Conservation (phyloP, 1,284 basidiomycete species). For the Taiwanofungus camphoratus region DNA sequence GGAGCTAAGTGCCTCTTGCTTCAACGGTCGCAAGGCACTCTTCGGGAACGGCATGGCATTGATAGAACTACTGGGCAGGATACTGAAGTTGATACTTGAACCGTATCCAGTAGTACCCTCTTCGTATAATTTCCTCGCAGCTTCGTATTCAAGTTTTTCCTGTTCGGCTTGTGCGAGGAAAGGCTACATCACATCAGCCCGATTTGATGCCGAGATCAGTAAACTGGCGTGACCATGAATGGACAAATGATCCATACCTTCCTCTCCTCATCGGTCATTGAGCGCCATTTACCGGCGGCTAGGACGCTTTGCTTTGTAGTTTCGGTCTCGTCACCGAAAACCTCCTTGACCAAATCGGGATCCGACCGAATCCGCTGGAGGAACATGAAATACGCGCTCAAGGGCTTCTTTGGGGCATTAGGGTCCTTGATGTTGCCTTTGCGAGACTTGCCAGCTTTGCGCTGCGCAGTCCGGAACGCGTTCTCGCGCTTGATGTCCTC, state of each 20-base stretch:
- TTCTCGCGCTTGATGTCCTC: slow-evolving; percentile 96
- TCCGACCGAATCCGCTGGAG: slow-evolving; percentile 82
- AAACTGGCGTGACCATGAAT: slow-evolving; percentile 3
- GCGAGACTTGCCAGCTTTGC: slow-evolving; percentile 89
- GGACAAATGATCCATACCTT: slow-evolving; percentile 49
- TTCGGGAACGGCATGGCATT: slow-evolving; percentile 36
- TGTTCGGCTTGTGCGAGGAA: slow-evolving; percentile 88
- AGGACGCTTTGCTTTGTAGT: slow-evolving; percentile 94
- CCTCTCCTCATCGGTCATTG: slow-evolving; percentile 87
- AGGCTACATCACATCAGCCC: slow-evolving; percentile 44
- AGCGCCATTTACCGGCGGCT: slow-evolving; percentile 89
- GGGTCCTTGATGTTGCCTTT: slow-evolving; percentile 96
- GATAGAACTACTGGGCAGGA: slow-evolving; percentile 57
- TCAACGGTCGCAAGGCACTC: slow-evolving; percentile 45
- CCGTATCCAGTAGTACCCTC: slow-evolving; percentile 69
- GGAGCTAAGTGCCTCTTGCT: slow-evolving; percentile 46
- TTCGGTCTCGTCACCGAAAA: slow-evolving; percentile 91
- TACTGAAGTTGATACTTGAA: slow-evolving; percentile 73
- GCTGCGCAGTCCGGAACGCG: slow-evolving; percentile 83
- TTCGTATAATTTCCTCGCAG: slow-evolving; percentile 75
- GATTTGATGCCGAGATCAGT: slow-evolving; percentile 3
- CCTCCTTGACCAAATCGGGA: slow-evolving; percentile 62
- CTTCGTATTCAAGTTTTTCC: slow-evolving; percentile 89
- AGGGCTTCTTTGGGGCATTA: slow-evolving; percentile 93
- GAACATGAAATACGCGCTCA: slow-evolving; percentile 95